Evolutionary conservation across 176 grass and related monocot species (phyloP).

Genomic region (Zizania latifolia): DNA sequence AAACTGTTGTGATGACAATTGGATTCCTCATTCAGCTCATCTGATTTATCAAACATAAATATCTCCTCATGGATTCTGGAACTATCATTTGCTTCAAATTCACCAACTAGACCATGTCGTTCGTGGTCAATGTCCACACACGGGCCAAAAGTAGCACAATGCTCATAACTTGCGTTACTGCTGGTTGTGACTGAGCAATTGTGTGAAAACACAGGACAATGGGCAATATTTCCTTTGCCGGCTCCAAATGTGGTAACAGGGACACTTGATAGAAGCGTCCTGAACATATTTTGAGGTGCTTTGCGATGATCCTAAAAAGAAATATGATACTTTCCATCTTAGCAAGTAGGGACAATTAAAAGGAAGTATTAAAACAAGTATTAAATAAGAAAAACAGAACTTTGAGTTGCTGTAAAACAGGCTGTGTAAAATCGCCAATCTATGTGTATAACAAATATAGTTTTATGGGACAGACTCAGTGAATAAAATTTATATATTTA

Average conservation of each 20-base stretch:
- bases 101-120: conserved; percentile 35
- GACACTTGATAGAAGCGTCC: conserved; percentile 85
- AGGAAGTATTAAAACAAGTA: background rate
- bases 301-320: conserved; percentile 77
- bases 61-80: conserved; percentile 57
- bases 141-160: conserved; percentile 44
- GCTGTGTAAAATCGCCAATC: background rate
- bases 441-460: background rate
- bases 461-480: too few species aligned
- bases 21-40: conserved; percentile 58
- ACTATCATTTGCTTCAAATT: conserved; percentile 31
- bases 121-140: conserved; percentile 47
- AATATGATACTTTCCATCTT: conserved; percentile 27
- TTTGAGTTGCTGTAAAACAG: conserved; percentile 18
- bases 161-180: conserved; percentile 62
- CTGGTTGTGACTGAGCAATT: conserved; percentile 64
- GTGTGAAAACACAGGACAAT: conserved; percentile 52
- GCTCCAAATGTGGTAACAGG: conserved; percentile 56
- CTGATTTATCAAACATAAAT: conserved; percentile 79
- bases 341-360: background rate
- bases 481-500: conserved; percentile 17
- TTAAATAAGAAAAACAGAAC: background rate
- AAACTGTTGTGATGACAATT: conserved; percentile 7
- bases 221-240: conserved; percentile 45
- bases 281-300: conserved; percentile 82